Conservation (phyloP, 306 rosid genomes). For the Macrotyloma uniflorum region DNA sequence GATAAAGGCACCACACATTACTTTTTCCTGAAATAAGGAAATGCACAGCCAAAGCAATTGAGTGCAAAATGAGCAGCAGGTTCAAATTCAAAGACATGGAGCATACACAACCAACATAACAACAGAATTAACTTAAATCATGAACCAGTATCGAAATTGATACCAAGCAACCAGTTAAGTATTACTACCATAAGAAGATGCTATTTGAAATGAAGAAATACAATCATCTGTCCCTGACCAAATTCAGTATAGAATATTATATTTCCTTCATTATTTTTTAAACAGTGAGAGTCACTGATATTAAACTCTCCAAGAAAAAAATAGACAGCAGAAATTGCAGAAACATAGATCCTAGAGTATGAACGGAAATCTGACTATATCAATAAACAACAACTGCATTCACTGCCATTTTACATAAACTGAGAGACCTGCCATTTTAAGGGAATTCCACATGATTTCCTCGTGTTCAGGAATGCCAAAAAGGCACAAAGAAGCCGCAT, state of each 20-base stretch:
- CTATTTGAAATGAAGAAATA: constrained; percentile 2
- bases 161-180: constrained; percentile 24
- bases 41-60: constrained; percentile 23
- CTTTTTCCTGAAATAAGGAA: constrained; percentile 59
- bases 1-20: constrained; percentile 92
- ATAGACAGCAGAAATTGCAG: constrained; percentile 9
- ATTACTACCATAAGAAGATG: neutral
- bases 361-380: constrained; percentile 17
- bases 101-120: constrained; percentile 14
- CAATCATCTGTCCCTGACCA: neutral
- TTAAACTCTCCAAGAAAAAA: constrained; percentile 13
- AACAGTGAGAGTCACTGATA: neutral
- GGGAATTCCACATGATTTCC: constrained; percentile 87
- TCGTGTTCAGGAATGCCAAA: constrained; percentile 85
- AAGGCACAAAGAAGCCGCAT: constrained; percentile 81
- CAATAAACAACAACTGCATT: constrained; percentile 20
- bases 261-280: neutral
- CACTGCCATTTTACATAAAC: constrained; percentile 22
- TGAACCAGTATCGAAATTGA: constrained; percentile 4
- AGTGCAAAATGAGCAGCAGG: constrained; percentile 14
- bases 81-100: constrained; percentile 5
- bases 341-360: neutral
- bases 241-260: constrained; percentile 1
- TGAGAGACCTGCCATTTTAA: constrained; percentile 74
- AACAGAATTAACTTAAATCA: neutral